Base-by-base conservation (phyloP, 495 filamentous ascomycete genomes). In the Annulohypoxylon stygium region DNA sequence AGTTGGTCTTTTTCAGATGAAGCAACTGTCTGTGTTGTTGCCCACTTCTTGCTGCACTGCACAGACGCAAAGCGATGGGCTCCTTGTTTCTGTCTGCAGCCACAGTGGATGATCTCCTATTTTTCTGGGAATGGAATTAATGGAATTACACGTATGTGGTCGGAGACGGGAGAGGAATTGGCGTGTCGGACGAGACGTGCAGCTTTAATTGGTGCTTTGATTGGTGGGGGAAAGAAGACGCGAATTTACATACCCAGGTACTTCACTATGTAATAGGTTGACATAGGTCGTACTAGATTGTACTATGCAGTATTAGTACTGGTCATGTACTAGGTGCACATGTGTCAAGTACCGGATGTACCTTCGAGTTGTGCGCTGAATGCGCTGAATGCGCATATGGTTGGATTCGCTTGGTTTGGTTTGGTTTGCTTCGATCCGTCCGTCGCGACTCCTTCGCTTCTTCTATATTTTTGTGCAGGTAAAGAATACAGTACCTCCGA, bases 31-130 rank as follows among this genome's bases (percentile, higher is more conserved):
- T 72, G 63, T 71, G 69, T 75, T 76, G 26, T 77, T 71, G 68
- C 75, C 66, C 74, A 67, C 67, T 74, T 62, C 45, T 39, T 70
- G 50, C 74, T 71, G 70, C 71, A 65, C 71, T 51, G 73, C 70
- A 72, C 69, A 75, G 69, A 73, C 73, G 58, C 14, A 66, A 66
- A 48, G 48, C 23, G 66, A 69, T 58, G 59, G 64, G 60, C 69
- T 73, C 64, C 69, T 71, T 72, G 61, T 61, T 69, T 66, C 63
- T 62, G 12, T 50, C n/a, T 70, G 61, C 57, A 73, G 60, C 68
- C 69, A 65, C 68, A 59, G 43, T 47, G 73, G 64, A 68, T 65
- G 73, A 75, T 73, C 73, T 75, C 73, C 65, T 73, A 62, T 73
- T 75, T 75, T 73, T 74, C 62, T 57, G 26, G 57, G 67, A 64